Conservation (phyloP, 164 flowering plant species). For the Aristolochia fimbriata region DNA sequence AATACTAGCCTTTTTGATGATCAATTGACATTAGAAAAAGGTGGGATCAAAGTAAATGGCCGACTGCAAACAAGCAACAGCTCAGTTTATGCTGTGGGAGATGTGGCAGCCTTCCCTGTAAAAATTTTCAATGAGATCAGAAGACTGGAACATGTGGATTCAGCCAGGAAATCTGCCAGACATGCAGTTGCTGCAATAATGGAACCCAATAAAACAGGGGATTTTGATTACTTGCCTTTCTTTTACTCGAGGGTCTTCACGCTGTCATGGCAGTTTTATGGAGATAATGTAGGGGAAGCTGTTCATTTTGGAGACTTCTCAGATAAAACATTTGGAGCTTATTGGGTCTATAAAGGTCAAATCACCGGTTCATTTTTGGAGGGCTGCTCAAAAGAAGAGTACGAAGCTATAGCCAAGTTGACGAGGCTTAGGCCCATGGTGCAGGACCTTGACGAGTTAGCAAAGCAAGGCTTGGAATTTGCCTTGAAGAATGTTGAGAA, state of each 20-base stretch:
- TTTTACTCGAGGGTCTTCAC: conserved; percentile 89
- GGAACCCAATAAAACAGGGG: conserved; percentile 52
- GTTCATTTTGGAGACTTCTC: conserved; percentile 75
- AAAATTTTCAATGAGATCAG: conserved; percentile 71
- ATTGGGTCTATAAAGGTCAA: conserved; percentile 69
- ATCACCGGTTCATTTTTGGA: conserved; percentile 91
- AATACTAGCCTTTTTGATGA: conserved; percentile 89
- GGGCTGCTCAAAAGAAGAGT: conserved; percentile 86
- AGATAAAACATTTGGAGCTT: conserved; percentile 74
- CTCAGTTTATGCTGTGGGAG: conserved; percentile 94
- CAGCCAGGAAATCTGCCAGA: conserved; percentile 70
- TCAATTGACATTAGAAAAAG: conserved; percentile 78
- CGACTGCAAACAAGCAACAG: conserved; percentile 73
- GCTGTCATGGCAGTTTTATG: conserved; percentile 95
- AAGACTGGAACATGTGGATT: conserved; percentile 92
- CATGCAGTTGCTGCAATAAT: conserved; percentile 80
- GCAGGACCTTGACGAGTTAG: conserved; percentile 54
- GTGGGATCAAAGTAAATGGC: conserved; percentile 92
- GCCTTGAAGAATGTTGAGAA: conserved; percentile 38
- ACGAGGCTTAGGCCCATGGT: conserved; percentile 48
- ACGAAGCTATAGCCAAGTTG: conserved; percentile 73
- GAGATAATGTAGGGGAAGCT: conserved; percentile 79
- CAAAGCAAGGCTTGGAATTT: conserved; percentile 54
- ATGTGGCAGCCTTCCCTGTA: conserved; percentile 89
- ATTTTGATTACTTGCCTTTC: conserved; percentile 84